Percentiles rank a stretch among this genome's conserved stretches.
phyloP scores from a whole-genome alignment of 139 green algal genomes.

The Eudorina sp. region DNA sequence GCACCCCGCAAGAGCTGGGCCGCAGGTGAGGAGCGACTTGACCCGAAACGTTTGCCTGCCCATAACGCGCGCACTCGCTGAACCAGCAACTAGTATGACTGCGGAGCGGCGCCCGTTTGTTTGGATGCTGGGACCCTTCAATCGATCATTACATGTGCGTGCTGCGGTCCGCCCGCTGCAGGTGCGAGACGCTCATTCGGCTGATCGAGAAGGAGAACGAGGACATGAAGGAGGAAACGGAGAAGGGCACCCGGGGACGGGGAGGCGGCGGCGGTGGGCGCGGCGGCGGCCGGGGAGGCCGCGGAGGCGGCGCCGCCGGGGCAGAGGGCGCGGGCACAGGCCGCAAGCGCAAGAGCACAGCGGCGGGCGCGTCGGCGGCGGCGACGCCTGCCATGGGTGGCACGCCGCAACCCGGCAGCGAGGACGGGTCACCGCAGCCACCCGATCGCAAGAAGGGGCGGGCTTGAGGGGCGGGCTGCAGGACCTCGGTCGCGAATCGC shows the following conservation, averaged over 20 bases:
- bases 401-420: slow-evolving; percentile 34
- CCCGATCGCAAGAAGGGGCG: slow-evolving; percentile 48
- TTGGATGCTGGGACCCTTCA: too few relatives aligned
- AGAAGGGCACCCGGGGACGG: neutral
- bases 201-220: slow-evolving; percentile 94
- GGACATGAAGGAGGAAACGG: slow-evolving; percentile 16
- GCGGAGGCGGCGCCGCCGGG: neutral
- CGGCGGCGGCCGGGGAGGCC: neutral
- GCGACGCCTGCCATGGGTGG: slow-evolving; percentile 13
- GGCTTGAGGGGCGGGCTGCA: neutral
- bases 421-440: slow-evolving; percentile 44
- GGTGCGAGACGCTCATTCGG: slow-evolving; percentile 96
- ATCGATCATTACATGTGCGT: too few relatives aligned
- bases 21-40: slow-evolving; percentile 65
- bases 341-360: slow-evolving; percentile 42
- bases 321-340: neutral
- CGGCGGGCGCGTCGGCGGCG: slow-evolving; percentile 10
- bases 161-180: neutral
- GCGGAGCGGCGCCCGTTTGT: too few relatives aligned
- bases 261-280: neutral
- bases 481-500: too few relatives aligned
- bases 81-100: neutral
- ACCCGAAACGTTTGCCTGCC: neutral
- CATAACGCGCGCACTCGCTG: neutral
- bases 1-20: slow-evolving; percentile 85